A percentile compares a stretch with the other conserved stretches of the same genome.
Conservation (phyloP, 2,329 filamentous ascomycete genomes). For the Trichoderma harzianum region DNA sequence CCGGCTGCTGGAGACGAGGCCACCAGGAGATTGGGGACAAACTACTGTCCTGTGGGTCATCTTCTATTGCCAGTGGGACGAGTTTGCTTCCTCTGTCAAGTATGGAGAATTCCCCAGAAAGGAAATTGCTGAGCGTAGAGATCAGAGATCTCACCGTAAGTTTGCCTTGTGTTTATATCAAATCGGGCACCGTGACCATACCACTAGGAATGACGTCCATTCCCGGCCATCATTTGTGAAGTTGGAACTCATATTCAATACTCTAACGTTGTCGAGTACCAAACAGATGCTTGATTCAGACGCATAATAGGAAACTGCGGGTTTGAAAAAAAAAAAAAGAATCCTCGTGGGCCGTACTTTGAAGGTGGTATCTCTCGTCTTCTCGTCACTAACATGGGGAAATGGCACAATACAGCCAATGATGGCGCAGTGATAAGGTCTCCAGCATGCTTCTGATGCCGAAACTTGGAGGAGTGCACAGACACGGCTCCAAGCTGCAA, state of each 20-base stretch:
- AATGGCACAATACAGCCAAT: background rate
- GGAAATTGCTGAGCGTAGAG: background rate
- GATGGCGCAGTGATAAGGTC: background rate
- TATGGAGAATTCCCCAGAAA: background rate
- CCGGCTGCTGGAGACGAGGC: background rate
- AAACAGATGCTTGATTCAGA: background rate
- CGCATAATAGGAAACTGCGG: background rate
- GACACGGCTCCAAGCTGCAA: background rate
- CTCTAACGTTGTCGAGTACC: background rate
- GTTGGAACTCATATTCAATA: background rate
- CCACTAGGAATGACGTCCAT: background rate
- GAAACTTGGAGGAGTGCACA: background rate
- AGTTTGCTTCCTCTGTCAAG: background rate
- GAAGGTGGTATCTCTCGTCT: background rate
- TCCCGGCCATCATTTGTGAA: background rate
- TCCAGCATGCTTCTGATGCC: background rate
- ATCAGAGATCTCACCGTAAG: background rate
- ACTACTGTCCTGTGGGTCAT: background rate
- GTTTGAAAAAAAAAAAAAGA: background rate
- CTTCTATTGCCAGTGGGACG: background rate
- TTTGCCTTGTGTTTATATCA: background rate
- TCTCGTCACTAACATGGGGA: background rate
- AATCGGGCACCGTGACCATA: background rate
- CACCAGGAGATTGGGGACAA: background rate
- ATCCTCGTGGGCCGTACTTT: background rate